phyloP scores from a whole-genome alignment of 179 eudicot species.

The Pouteria campechiana region DNA sequence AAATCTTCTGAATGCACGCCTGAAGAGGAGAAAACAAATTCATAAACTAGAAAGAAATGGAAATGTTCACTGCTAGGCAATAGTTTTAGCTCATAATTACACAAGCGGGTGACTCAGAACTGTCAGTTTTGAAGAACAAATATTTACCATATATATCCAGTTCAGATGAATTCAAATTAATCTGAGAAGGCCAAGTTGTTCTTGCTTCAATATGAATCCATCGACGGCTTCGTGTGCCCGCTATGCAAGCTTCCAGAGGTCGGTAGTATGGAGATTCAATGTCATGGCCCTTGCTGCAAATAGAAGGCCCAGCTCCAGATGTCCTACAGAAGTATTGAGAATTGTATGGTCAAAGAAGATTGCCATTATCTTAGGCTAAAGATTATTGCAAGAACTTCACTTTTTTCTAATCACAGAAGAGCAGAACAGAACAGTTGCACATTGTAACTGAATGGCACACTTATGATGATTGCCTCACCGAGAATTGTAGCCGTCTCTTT shows the following conservation, averaged over 20 bases:
- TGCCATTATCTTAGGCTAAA: too few relatives aligned
- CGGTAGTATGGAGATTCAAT: slow-evolving; percentile 80
- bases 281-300: slow-evolving; percentile 70
- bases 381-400: too few relatives aligned
- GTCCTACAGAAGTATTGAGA: slow-evolving; percentile 58
- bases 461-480: slow-evolving; percentile 35
- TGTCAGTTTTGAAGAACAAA: neutral
- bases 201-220: slow-evolving; percentile 79
- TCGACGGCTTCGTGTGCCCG: slow-evolving; percentile 73
- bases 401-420: too few relatives aligned
- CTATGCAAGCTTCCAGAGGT: slow-evolving; percentile 76
- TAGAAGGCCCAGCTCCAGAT: slow-evolving; percentile 45
- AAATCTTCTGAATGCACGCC: slow-evolving; percentile 65
- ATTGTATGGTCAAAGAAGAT: too few relatives aligned
- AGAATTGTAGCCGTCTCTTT: slow-evolving; percentile 55
- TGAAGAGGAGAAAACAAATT: too few relatives aligned
- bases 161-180: slow-evolving; percentile 50
- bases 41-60: too few relatives aligned
- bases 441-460: neutral
- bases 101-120: too few relatives aligned
- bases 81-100: too few relatives aligned
- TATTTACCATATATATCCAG: slow-evolving; percentile 65
- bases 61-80: too few relatives aligned
- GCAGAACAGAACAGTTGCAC: too few relatives aligned
- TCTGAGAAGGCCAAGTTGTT: slow-evolving; percentile 79